Percentiles rank a stretch among this genome's conserved stretches.
Evolutionary conservation across 163 green algal species (phyloP).

Genomic region (Chlorella variabilis): DNA sequence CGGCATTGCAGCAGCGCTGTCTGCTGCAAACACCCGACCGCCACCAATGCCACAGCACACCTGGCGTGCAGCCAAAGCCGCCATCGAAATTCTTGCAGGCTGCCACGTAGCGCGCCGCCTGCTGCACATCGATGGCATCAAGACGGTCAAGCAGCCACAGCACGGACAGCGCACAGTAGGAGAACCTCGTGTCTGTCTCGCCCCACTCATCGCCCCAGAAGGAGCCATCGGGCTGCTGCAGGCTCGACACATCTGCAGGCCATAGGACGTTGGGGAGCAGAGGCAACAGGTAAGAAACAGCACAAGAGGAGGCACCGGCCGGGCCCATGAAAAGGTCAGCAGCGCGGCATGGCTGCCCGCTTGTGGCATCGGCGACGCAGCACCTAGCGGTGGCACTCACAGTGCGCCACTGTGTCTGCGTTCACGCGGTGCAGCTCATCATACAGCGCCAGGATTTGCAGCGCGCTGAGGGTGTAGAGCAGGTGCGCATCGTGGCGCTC

Average conservation of each 20-base stretch:
- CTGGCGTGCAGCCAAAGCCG: constrained; percentile 92
- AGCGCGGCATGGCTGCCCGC: background rate
- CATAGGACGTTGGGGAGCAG: background rate
- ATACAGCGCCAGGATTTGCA: constrained; percentile 94
- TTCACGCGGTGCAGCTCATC: constrained; percentile 84
- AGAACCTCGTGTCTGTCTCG: constrained; percentile 96
- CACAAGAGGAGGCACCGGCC: no score
- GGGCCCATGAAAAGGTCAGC: no score
- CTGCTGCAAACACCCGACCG: background rate
- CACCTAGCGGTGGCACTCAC: constrained; percentile 61
- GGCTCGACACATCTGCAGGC: constrained; percentile 77
- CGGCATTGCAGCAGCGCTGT: background rate
- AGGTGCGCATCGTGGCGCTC: constrained; percentile 93
- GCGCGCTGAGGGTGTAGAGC: constrained; percentile 95
- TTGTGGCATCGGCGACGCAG: background rate
- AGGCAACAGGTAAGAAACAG: background rate
- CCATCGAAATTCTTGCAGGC: constrained; percentile 97
- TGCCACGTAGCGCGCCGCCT: constrained; percentile 80
- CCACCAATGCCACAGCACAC: constrained; percentile 53
- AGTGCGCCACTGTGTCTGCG: constrained; percentile 73
- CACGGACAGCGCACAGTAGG: constrained; percentile 90
- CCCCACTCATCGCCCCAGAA: constrained; percentile 95
- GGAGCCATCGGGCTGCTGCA: constrained; percentile 93
- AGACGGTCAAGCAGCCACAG: constrained; percentile 79
- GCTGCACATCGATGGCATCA: constrained; percentile 73